Conservation (phyloP, 805 yeast genomes). For the Metschnikowia anglica region DNA sequence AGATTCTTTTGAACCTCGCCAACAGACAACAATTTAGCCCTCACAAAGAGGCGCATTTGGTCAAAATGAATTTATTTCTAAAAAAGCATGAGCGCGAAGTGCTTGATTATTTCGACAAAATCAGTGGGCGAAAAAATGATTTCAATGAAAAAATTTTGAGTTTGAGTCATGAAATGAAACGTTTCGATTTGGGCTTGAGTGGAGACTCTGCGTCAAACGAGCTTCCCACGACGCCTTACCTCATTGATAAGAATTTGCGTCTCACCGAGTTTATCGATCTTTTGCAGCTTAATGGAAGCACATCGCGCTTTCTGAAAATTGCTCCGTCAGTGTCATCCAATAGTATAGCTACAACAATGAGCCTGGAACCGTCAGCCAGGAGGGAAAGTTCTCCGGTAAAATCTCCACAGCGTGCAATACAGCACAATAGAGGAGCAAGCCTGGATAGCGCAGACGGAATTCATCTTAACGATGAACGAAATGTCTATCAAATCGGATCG, state of each 20-base stretch:
- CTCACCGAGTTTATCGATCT: constrained; percentile 57
- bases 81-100: constrained; percentile 56
- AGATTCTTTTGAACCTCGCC: constrained; percentile 74
- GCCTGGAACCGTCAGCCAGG: constrained; percentile 9
- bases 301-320: constrained; percentile 6
- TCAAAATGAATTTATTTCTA: constrained; percentile 67
- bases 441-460: constrained; percentile 23
- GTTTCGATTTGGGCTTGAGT: constrained; percentile 59
- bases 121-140: constrained; percentile 69
- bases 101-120: constrained; percentile 64
- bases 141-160: constrained; percentile 58
- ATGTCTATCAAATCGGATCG: constrained; percentile 46
- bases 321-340: constrained; percentile 12
- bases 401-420: constrained; percentile 2
- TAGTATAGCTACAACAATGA: constrained; percentile 17
- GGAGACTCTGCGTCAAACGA: constrained; percentile 50
- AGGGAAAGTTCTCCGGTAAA: constrained; percentile 8
- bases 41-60: constrained; percentile 80
- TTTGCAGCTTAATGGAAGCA: constrained; percentile 28
- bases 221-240: constrained; percentile 64
- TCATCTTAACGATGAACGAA: constrained; percentile 26
- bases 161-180: constrained; percentile 53
- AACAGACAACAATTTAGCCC: constrained; percentile 71
- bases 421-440: constrained; percentile 9
- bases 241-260: constrained; percentile 64